Conservation (phyloP, 345 rosid genomes). For the Syzygium aromaticum region DNA sequence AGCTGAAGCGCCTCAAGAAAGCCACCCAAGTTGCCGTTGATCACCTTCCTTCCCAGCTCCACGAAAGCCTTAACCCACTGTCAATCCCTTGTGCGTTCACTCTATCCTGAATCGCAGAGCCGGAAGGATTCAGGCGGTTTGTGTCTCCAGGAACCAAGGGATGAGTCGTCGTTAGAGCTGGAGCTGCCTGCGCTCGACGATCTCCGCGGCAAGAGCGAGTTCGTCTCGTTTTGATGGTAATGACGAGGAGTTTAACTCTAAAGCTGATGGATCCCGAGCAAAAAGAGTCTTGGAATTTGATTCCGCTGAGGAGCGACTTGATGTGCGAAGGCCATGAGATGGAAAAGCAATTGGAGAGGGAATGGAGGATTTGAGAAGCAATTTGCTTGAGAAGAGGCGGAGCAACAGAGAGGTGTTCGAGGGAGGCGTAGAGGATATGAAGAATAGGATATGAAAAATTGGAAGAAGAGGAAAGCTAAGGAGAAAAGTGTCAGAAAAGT, state of each 20-base stretch:
- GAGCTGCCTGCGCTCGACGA: not conserved
- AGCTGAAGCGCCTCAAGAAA: constrained; percentile 63
- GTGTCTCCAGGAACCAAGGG: not conserved
- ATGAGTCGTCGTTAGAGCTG: not conserved
- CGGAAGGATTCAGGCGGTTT: not conserved
- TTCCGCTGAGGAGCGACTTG: constrained; percentile 15
- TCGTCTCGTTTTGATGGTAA: not conserved
- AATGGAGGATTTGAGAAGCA: not conserved
- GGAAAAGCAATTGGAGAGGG: constrained; percentile 13
- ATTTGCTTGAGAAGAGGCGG: not conserved
- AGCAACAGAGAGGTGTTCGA: not conserved
- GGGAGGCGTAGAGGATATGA: constrained; percentile 1
- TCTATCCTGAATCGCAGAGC: not conserved
- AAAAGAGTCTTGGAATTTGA: constrained; percentile 44
- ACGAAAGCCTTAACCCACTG: not conserved
- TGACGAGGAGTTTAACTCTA: not conserved
- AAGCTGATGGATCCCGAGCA: constrained; percentile 14
- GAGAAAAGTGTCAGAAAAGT: not conserved
- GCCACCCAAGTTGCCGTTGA: constrained; percentile 2
- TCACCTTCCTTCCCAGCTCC: not conserved
- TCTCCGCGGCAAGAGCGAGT: not conserved
- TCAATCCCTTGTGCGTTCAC: not conserved
- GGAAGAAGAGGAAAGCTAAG: constrained; percentile 11
- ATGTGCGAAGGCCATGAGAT: constrained; percentile 9
- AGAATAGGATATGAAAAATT: constrained; percentile 12